phyloP scores from a whole-genome alignment of 139 green algal species.

The Closterium sp. region DNA sequence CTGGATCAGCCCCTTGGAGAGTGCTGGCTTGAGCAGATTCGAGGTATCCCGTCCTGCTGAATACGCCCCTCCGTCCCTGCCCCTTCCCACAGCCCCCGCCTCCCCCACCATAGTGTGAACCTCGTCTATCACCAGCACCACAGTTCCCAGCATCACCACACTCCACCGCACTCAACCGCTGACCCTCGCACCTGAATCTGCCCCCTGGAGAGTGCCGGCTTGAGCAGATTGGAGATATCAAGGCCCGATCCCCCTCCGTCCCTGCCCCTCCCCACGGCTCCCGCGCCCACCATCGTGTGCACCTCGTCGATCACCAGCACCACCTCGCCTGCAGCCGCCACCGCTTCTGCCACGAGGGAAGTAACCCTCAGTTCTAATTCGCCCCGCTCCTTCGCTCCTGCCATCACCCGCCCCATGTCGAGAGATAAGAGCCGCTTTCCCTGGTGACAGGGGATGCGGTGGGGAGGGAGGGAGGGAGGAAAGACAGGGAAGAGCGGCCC shows the following conservation, averaged over 20 bases:
- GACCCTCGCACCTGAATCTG: conserved; percentile 37
- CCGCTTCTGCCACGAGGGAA: conserved; percentile 53
- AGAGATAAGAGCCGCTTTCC: conserved; percentile 44
- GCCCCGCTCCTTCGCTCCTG: conserved; percentile 58
- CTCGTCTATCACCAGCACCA: conserved; percentile 38
- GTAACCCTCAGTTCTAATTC: conserved; percentile 57
- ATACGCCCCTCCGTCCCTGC: conserved; percentile 43
- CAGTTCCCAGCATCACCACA: neutral
- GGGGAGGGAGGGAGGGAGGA: too few relatives aligned
- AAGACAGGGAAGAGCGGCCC: conserved; percentile 26
- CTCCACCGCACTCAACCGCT: neutral
- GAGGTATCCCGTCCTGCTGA: conserved; percentile 62
- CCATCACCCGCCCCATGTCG: conserved; percentile 53
- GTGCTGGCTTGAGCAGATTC: conserved; percentile 83
- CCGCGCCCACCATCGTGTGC: conserved; percentile 57
- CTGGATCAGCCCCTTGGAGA: conserved; percentile 61
- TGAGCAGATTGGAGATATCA: conserved; percentile 80
- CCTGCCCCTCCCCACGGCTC: conserved; percentile 54
- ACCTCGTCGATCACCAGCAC: conserved; percentile 63
- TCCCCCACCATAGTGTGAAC: conserved; percentile 57
- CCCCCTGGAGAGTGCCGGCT: conserved; percentile 72
- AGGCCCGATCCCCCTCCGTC: conserved; percentile 55
- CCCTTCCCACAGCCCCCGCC: conserved; percentile 50
- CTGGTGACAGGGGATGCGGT: too few relatives aligned
- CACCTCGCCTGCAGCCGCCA: conserved; percentile 39